Base-by-base conservation (phyloP, 768 basidiomycete genomes). In the Kwoniella mangroviensis region DNA sequence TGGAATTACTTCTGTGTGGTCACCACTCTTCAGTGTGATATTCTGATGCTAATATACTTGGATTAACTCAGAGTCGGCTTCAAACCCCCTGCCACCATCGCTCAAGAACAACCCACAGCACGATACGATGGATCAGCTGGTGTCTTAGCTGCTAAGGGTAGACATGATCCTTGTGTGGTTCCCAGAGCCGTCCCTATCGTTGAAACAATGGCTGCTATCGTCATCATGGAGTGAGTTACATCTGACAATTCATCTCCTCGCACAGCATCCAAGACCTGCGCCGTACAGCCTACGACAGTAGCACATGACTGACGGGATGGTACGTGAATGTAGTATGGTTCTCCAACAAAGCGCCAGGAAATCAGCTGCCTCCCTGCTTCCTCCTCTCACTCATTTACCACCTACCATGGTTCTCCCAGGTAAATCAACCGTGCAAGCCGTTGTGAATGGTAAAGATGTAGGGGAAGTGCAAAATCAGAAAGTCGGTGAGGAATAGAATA, bases 41-140 rank as follows among this genome's bases (percentile, higher is more conserved):
- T n/a, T n/a, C n/a, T n/a, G n/a, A n/a, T n/a, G n/a, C n/a, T n/a
- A n/a, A n/a, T n/a, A n/a, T n/a, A n/a, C n/a, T n/a, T n/a, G n/a
- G n/a, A n/a, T n/a, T n/a, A n/a, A n/a, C n/a, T n/a, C n/a, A 97
- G 94, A 67, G 87, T 98, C 75, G 95, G 92, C 11, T 99, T 99
- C 89, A 99, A 99, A 85, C 93, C 93, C 19, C 97, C 97, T 65
- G 97, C 97, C 57, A 99, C 97, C 65, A 99, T 99, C 82, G 92
- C 94, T 24, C 94, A 92, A 82, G 86, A 89, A 34, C 97, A 99
- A 84, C 82, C 86, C 58, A 99, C 97, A 26, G 93, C 91, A 12
- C 91, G 92, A 83, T 99, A 99, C 83, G 90, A 97, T 80, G 97
- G 97, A 34, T 92, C 92, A 11, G 85, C 88, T 1, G 97, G 97